Evolutionary conservation across 768 basidiomycete species (phyloP), one percentile per base, ranked within the genome.

Genomic region (Phylloporus sp.): DNA sequence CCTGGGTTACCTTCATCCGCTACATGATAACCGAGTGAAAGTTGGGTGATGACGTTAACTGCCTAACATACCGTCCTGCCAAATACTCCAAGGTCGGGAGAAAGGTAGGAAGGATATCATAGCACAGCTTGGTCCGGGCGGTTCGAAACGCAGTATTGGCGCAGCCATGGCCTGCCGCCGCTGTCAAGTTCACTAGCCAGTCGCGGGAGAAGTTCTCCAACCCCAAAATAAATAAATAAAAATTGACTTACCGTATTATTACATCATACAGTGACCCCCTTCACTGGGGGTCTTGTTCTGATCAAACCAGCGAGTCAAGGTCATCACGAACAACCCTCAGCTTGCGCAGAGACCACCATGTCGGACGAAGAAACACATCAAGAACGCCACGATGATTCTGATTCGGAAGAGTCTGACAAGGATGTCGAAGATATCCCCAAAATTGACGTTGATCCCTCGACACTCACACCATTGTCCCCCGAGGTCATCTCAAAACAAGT

Each of bases 401-500:
- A 86, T 8, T 85, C 82, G 8, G 86, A 87, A 56, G 85, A 86
- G 44, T 83, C 82, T 36, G 81, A 80, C 29, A 78, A 77, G 38
- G 72, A 66, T 10, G 65, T 75, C 18, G 84, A 85, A 45, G 67
- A 70, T 27, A 57, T 87, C 62, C 83, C 83, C 24, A 75, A 79
- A 54, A 72, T 95, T 59, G 81, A 95, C 28, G 71, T 97, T 63
- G 94, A 95, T 75, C 73, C 79, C 15, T 78, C 88, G 34, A 89
- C 81, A 64, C 76, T 97, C 64, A 91, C 91, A 16, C 90, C 94
- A 50, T 77, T 97, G 43, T 91, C 89, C 15, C 91, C 91, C 28
- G 83, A 92, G 65, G 90, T 93, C 60, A 92, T 92, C 65, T 88
- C 89, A 57, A 92, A 91, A 79, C 90, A 92, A 76, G 91, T 90